These are phyloP conservation scores for Striga asiatica DNA, from an alignment of 257 asterid genomes.

Conservation along the genomic window DNA sequence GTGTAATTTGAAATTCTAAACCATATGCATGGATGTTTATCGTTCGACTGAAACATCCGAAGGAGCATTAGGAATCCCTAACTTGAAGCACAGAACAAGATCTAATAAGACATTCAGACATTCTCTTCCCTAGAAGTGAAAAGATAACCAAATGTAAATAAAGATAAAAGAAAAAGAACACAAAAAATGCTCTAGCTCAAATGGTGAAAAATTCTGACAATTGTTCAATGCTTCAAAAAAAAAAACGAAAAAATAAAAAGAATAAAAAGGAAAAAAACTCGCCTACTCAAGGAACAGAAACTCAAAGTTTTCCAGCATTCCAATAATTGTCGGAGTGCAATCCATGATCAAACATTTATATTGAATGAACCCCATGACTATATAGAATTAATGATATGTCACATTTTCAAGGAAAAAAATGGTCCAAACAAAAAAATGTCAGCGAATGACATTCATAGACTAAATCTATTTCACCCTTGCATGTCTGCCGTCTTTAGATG, in stretches of 20 bases:
- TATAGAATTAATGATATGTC: neutral
- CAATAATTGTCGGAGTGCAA: neutral
- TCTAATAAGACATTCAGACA: neutral
- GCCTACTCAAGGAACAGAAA: neutral
- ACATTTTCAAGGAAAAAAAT: no score
- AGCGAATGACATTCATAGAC: neutral
- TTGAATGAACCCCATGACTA: neutral
- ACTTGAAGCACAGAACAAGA: slow-evolving; percentile 1
- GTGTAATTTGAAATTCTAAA: neutral
- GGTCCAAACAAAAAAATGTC: no score
- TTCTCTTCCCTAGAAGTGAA: neutral
- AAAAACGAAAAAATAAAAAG: no score
- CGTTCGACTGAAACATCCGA: neutral
- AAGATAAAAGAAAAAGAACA: neutral
- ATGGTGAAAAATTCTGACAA: no score
- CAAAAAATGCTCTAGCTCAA: no score
- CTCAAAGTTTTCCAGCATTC: neutral
- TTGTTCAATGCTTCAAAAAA: no score
- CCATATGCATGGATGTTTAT: slow-evolving; percentile 3
- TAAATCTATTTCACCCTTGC: neutral
- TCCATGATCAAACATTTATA: neutral
- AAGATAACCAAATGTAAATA: neutral
- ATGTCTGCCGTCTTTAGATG: neutral
- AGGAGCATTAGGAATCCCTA: no score
- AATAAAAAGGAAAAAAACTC: no score